These are phyloP conservation scores for Leptographium wingfieldii DNA, from an alignment of 2,329 filamentous ascomycete species.

Conservation along the genomic window DNA sequence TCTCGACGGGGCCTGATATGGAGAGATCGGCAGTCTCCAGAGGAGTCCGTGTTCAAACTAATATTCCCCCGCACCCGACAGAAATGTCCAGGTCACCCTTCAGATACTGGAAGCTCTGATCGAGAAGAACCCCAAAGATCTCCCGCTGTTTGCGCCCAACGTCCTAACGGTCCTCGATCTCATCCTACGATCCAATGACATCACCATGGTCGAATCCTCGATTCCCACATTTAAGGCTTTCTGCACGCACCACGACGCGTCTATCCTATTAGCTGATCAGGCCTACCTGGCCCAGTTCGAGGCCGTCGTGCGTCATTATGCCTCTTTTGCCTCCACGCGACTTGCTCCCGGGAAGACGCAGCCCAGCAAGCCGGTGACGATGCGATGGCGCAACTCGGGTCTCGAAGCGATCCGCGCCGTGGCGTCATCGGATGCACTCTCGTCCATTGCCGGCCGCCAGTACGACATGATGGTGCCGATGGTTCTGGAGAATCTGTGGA, in stretches of 20 bases:
- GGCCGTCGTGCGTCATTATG: slow-evolving; percentile 67
- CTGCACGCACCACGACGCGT: slow-evolving; percentile 77
- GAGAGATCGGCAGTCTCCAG: no score
- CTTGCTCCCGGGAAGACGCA: slow-evolving; percentile 36
- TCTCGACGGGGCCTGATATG: neutral
- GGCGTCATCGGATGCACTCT: slow-evolving; percentile 66
- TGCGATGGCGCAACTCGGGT: slow-evolving; percentile 65
- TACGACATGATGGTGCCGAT: slow-evolving; percentile 70
- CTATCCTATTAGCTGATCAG: slow-evolving; percentile 74
- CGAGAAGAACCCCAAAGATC: slow-evolving; percentile 82
- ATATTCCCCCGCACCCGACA: slow-evolving; percentile 20
- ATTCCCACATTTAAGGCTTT: slow-evolving; percentile 78
- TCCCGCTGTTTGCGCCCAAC: slow-evolving; percentile 75
- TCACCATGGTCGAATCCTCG: slow-evolving; percentile 86
- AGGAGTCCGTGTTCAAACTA: no score
- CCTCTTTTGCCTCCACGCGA: slow-evolving; percentile 60
- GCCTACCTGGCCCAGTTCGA: slow-evolving; percentile 74
- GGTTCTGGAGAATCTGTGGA: slow-evolving; percentile 77
- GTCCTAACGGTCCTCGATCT: slow-evolving; percentile 75
- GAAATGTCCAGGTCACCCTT: slow-evolving; percentile 88
- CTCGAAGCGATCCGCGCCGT: slow-evolving; percentile 71
- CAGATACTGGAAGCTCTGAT: slow-evolving; percentile 85
- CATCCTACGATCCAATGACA: slow-evolving; percentile 73
- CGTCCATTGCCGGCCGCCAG: slow-evolving; percentile 62
- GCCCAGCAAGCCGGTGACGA: slow-evolving; percentile 57